Conservation (phyloP, 2,329 filamentous ascomycete species). For the Blastomyces emzantsi region DNA sequence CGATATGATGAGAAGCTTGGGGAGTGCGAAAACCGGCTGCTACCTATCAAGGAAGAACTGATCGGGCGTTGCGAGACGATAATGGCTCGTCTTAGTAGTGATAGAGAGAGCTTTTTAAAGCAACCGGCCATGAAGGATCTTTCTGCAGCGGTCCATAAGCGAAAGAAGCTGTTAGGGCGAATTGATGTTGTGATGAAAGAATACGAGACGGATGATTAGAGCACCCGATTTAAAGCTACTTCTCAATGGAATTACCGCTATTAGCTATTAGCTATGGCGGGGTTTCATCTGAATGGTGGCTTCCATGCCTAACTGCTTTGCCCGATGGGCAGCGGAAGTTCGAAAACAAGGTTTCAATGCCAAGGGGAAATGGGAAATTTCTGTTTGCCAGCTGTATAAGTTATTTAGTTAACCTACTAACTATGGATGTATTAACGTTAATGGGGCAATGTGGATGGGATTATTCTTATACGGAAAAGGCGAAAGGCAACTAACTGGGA, state of each 20-base stretch:
- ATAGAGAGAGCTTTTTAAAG: conserved; percentile 15
- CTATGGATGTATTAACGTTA: not conserved
- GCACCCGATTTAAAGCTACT: not conserved
- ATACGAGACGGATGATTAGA: conserved; percentile 5
- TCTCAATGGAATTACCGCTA: not conserved
- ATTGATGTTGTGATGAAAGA: conserved; percentile 4
- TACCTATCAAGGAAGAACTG: conserved; percentile 24
- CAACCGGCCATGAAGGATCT: conserved; percentile 10
- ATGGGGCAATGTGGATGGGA: not conserved
- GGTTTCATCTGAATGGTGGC: not conserved
- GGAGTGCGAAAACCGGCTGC: conserved; percentile 24
- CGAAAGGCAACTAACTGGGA: no score
- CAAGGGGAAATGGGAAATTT: not conserved
- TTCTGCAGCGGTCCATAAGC: conserved; percentile 6
- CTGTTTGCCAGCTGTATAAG: not conserved
- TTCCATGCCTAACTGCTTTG: not conserved
- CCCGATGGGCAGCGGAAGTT: not conserved
- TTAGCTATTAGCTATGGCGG: not conserved
- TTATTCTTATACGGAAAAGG: not conserved
- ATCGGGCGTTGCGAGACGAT: conserved; percentile 24
- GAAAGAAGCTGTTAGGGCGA: conserved; percentile 7
- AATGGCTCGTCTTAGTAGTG: conserved; percentile 23
- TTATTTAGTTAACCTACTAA: not conserved
- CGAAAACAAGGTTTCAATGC: not conserved
- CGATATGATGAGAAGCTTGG: conserved; percentile 33